phyloP scores from a whole-genome alignment of 306 rosid species.

The Medicago lupulina region DNA sequence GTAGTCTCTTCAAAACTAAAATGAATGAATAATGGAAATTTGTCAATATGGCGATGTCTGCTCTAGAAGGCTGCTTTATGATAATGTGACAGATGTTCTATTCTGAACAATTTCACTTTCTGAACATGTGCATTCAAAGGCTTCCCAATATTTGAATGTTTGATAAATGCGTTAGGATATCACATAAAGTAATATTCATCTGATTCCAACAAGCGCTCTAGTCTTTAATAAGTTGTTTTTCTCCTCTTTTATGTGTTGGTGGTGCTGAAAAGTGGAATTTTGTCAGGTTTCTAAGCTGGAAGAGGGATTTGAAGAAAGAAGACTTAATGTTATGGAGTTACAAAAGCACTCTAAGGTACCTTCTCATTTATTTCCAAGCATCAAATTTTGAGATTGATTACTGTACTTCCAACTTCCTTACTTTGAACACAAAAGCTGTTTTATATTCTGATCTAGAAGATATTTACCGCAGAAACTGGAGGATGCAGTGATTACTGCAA shows the following conservation, averaged over 20 bases:
- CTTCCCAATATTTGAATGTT: constrained; percentile 8
- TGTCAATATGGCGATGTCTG: neutral
- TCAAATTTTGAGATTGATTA: constrained; percentile 27
- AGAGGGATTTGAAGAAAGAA: constrained; percentile 56
- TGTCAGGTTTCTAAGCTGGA: constrained; percentile 68
- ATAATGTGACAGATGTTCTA: neutral
- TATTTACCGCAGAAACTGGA: constrained; percentile 74
- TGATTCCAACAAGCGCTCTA: neutral
- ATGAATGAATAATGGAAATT: constrained; percentile 30
- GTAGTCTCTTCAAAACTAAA: constrained; percentile 40
- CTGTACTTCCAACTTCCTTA: constrained; percentile 8
- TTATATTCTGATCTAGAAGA: constrained; percentile 42
- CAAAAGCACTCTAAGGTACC: constrained; percentile 75
- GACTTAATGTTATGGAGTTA: constrained; percentile 53
- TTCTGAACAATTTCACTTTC: constrained; percentile 22
- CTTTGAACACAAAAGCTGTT: constrained; percentile 9
- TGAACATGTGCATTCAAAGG: constrained; percentile 14
- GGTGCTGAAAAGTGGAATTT: constrained; percentile 40
- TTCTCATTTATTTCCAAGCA: constrained; percentile 12
- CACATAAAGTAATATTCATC: constrained; percentile 15
- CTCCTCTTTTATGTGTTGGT: constrained; percentile 32
- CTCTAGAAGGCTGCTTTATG: constrained; percentile 18
- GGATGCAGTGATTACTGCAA: constrained; percentile 78
- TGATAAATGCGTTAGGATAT: constrained; percentile 24
- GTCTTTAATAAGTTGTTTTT: constrained; percentile 26